A percentile compares a stretch with the other conserved stretches of the same genome.
These are phyloP conservation scores for Exophiala alcalophila DNA, from an alignment of 2,329 filamentous ascomycete genomes.

Conservation along the genomic window DNA sequence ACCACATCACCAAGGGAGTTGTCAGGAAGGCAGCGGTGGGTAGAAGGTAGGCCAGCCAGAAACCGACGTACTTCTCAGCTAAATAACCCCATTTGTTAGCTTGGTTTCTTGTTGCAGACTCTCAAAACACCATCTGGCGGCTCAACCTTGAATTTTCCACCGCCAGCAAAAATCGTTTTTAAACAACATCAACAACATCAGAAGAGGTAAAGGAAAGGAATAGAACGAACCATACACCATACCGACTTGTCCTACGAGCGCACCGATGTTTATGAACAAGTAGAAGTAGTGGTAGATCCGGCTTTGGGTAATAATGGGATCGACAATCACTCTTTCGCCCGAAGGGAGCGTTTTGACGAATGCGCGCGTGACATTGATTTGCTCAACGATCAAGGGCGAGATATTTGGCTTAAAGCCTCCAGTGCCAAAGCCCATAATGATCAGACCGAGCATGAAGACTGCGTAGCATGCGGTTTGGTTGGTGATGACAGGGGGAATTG, in stretches of 20 bases:
- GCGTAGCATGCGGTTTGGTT: conserved; percentile 57
- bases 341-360: conserved; percentile 48
- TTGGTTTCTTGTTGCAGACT: too few relatives aligned
- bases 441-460: conserved; percentile 61
- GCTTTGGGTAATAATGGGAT: conserved; percentile 64
- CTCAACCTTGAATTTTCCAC: too few relatives aligned
- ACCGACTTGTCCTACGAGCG: conserved; percentile 58
- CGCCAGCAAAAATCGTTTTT: conserved; percentile 37
- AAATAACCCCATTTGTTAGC: conserved; percentile 50
- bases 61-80: conserved; percentile 74
- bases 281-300: conserved; percentile 70
- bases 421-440: conserved; percentile 69
- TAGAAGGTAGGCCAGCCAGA: conserved; percentile 69
- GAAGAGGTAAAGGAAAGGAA: too few relatives aligned
- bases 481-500: conserved; percentile 62
- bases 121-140: too few relatives aligned
- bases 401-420: conserved; percentile 76
- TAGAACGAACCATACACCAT: conserved; percentile 59
- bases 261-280: conserved; percentile 66
- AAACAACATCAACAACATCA: too few relatives aligned
- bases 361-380: conserved; percentile 54
- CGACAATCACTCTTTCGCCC: conserved; percentile 67
- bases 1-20: conserved; percentile 60
- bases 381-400: conserved; percentile 22
- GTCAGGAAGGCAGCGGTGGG: conserved; percentile 62